These are phyloP conservation scores for Flaveria brownii DNA, from an alignment of 129 eudicot genomes.

Conservation along the genomic window DNA sequence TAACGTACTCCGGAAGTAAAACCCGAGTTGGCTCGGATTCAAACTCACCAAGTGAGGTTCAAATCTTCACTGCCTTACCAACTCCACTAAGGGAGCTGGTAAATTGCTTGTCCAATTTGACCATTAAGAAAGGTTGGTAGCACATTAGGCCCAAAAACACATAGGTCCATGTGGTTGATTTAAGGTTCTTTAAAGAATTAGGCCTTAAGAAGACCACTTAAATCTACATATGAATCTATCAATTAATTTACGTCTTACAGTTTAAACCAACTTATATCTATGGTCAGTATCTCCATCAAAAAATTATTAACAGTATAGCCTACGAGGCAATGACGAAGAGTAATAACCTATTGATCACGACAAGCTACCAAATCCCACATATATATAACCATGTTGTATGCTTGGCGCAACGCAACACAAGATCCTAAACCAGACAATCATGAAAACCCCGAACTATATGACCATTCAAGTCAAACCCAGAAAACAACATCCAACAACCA, in stretches of 20 bases:
- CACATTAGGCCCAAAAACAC: neutral
- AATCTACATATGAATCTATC: too few species aligned
- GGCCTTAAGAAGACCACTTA: too few species aligned
- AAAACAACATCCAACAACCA: slow-evolving; percentile 25
- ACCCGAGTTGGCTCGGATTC: too few species aligned
- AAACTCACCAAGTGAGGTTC: too few species aligned
- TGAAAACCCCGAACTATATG: slow-evolving; percentile 23
- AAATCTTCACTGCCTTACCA: too few species aligned
- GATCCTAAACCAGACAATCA: slow-evolving; percentile 13
- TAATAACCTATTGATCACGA: neutral
- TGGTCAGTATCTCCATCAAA: neutral
- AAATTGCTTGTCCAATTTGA: too few species aligned
- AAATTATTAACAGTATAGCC: neutral
- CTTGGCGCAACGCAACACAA: neutral
- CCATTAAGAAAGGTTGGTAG: neutral
- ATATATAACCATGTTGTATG: neutral
- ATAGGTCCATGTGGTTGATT: neutral
- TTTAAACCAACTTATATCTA: neutral
- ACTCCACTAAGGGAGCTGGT: too few species aligned
- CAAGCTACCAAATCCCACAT: neutral
- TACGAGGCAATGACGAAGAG: neutral
- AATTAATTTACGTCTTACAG: neutral
- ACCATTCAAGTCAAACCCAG: slow-evolving; percentile 34
- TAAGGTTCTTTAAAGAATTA: too few species aligned
- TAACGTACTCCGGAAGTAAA: too few species aligned